Conservation (phyloP, 164 flowering plant genomes). For the Macadamia integrifolia region DNA sequence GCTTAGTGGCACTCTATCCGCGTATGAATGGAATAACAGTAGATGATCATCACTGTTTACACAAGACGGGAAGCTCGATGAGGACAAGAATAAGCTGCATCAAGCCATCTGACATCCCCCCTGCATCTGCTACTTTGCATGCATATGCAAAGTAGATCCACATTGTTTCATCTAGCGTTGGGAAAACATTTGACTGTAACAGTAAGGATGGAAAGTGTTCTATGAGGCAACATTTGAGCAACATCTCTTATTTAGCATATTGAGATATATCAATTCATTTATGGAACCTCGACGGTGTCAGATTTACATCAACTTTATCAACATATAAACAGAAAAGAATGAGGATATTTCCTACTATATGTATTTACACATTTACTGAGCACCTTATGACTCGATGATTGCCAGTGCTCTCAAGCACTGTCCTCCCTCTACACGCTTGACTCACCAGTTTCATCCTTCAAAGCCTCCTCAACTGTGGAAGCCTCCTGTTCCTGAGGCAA, state of each 20-base stretch:
- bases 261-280: neutral
- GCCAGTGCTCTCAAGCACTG: neutral
- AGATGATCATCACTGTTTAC: no score
- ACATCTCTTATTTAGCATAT: neutral
- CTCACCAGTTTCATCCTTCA: constrained; percentile 19
- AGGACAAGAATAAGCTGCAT: no score
- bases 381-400: neutral
- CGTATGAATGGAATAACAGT: no score
- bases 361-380: constrained; percentile 29
- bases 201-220: no score
- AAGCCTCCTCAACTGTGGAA: constrained; percentile 8
- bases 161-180: no score
- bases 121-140: no score
- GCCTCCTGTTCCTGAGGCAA: constrained; percentile 16
- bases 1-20: no score
- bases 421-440: constrained; percentile 11
- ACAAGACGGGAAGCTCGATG: no score
- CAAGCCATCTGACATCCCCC: no score
- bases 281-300: neutral
- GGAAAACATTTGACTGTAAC: no score
- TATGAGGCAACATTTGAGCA: neutral
- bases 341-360: constrained; percentile 21
- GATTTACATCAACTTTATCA: neutral
- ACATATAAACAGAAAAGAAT: constrained; percentile 42
- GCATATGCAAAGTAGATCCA: neutral